Evolutionary conservation across 768 basidiomycete species (phyloP).

Genomic region (Termitomyces sp.): DNA sequence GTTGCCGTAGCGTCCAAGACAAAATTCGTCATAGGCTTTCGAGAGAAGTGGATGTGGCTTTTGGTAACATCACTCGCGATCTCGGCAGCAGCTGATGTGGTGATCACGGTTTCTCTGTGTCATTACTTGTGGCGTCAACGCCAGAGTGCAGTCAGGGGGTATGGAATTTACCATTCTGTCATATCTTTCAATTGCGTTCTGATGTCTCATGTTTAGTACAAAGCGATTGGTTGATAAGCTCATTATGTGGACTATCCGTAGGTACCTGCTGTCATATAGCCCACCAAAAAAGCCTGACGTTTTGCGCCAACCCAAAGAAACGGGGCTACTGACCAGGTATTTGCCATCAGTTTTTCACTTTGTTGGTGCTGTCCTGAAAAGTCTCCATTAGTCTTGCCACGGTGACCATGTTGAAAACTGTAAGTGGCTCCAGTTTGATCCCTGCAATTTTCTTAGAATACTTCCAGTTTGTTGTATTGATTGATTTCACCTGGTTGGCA

Average conservation of each 20-base stretch:
- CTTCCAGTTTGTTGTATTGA: neutral
- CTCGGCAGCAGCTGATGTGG: slow-evolving; percentile 8
- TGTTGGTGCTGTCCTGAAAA: neutral
- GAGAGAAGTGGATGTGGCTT: slow-evolving; percentile 3
- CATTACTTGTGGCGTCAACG: slow-evolving; percentile 4
- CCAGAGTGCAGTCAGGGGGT: neutral
- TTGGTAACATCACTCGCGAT: neutral
- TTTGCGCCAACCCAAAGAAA: neutral
- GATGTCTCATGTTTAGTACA: neutral
- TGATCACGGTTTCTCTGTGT: slow-evolving; percentile 8
- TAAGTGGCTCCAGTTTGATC: neutral
- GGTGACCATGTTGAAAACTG: neutral
- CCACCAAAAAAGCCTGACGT: neutral
- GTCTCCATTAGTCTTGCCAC: neutral
- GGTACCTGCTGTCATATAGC: neutral
- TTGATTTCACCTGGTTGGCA: neutral
- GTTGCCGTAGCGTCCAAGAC: neutral
- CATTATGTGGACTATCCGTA: slow-evolving; percentile 14
- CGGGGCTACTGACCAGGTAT: slow-evolving; percentile 12
- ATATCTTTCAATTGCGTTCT: neutral
- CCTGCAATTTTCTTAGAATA: neutral
- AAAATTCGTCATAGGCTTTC: neutral
- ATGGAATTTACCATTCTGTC: neutral
- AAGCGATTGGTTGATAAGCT: slow-evolving; percentile 10
- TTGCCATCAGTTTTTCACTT: neutral